Base-by-base conservation (phyloP, 1,284 basidiomycete genomes). In the Schizophyllum amplum region DNA sequence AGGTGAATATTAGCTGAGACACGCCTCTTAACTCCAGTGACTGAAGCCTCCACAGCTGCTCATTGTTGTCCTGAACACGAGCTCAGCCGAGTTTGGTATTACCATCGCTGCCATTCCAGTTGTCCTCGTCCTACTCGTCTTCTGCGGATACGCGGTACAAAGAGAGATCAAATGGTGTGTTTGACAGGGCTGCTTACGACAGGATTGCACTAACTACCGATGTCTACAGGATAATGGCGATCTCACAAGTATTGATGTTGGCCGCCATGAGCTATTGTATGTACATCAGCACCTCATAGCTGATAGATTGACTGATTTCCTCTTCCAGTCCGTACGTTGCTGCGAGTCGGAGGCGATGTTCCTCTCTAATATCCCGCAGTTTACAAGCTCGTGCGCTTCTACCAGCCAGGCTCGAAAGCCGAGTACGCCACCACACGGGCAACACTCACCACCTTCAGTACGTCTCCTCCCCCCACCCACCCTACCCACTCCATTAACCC, bases 91-190 rank as follows among this genome's bases (percentile, higher is more conserved):
- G 71, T 92, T 91, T 64, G 88, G 83, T 7, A 65, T 92, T 25
- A 92, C 90, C 1, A 78, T 93, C 55, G 80, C 86, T 33, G 90
- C 90, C 22, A 90, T 93, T 52, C 88, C 90, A 20, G 75, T 92
- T 21, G 86, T 90, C n/a, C 72, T 92, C 15, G 60, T 82, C 24
- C 72, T 91, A 55, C 75, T 93, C n/a, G 71, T 82, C 17, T 74
- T 82, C 6, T 86, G 83, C 63, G 85, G 80, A 22, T 63, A 83
- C 50, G 87, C 91, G 2, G 83, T 91, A 4, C 82, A 87, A 64
- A 76, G 84, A 56, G 90, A 92, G 71, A 83, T 92, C 60, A 90
- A 84, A 69, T 86, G 80, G 89, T 87, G 60, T 26, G 76, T 42
- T 42, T 9, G 33, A 42, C 33, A 9, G 33, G 33, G 17, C 33